Evolutionary conservation across 257 asterid species (phyloP).

Genomic region (Solanum raphanifolium): DNA sequence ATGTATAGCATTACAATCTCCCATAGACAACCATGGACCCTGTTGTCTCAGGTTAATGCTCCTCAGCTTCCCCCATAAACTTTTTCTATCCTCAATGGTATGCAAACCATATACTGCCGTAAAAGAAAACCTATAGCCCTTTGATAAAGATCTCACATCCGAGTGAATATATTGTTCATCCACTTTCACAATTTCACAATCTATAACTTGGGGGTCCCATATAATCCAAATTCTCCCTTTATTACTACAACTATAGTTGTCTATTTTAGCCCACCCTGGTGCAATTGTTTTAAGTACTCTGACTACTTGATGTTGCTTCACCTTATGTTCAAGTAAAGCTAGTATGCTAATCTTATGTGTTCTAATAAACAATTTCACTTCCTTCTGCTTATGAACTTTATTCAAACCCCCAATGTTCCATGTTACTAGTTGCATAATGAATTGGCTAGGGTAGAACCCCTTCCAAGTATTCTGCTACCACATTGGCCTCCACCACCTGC

Average conservation of each 20-base stretch:
- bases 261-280: neutral
- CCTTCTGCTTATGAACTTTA: neutral
- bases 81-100: neutral
- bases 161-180: neutral
- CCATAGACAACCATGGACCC: neutral
- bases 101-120: neutral
- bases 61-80: neutral
- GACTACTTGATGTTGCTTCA: neutral
- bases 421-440: neutral
- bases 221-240: no score
- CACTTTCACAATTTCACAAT: fast-evolving
- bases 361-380: no score
- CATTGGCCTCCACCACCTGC: no score
- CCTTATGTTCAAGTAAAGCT: no score
- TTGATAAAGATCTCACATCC: neutral
- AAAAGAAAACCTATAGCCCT: neutral
- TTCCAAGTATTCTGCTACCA: no score
- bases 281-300: neutral
- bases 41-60: neutral
- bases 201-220: neutral
- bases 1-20: no score
- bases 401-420: neutral
- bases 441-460: no score
- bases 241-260: neutral
- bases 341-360: no score